Conservation (phyloP, 139 green algal genomes). For the Haematococcus lacustris region DNA sequence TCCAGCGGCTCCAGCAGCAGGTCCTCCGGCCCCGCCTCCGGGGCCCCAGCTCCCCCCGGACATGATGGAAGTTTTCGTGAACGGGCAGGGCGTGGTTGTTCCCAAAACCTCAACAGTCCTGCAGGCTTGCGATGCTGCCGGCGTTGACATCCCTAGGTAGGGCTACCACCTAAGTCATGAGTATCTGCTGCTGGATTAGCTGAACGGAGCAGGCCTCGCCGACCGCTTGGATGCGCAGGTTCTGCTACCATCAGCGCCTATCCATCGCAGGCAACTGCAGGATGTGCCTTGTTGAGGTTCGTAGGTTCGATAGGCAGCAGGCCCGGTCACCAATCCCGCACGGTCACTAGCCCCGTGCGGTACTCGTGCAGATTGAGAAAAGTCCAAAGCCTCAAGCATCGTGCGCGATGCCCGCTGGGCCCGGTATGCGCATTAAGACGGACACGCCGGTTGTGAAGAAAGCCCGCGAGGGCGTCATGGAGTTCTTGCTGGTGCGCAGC, state of each 20-base stretch:
- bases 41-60: slow-evolving; percentile 21
- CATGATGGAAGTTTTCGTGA: slow-evolving; percentile 80
- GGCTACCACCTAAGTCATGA: too few species aligned
- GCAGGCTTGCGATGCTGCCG: slow-evolving; percentile 90
- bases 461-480: slow-evolving; percentile 97
- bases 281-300: slow-evolving; percentile 97
- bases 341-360: too few species aligned
- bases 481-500: slow-evolving; percentile 86
- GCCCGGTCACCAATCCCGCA: neutral
- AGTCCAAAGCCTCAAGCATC: slow-evolving; percentile 93
- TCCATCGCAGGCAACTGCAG: slow-evolving; percentile 98
- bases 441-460: slow-evolving; percentile 95
- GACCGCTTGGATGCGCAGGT: too few species aligned
- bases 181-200: too few species aligned
- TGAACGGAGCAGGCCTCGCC: too few species aligned
- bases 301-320: too few species aligned
- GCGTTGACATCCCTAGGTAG: slow-evolving; percentile 88
- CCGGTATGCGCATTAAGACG: slow-evolving; percentile 97
- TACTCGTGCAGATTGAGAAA: slow-evolving; percentile 79
- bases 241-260: slow-evolving; percentile 97
- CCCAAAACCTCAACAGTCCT: slow-evolving; percentile 86
- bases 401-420: slow-evolving; percentile 93
- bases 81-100: slow-evolving; percentile 74
- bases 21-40: slow-evolving; percentile 8
- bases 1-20: neutral